Conservation (phyloP, 768 basidiomycete species). For the Mycena galopus region DNA sequence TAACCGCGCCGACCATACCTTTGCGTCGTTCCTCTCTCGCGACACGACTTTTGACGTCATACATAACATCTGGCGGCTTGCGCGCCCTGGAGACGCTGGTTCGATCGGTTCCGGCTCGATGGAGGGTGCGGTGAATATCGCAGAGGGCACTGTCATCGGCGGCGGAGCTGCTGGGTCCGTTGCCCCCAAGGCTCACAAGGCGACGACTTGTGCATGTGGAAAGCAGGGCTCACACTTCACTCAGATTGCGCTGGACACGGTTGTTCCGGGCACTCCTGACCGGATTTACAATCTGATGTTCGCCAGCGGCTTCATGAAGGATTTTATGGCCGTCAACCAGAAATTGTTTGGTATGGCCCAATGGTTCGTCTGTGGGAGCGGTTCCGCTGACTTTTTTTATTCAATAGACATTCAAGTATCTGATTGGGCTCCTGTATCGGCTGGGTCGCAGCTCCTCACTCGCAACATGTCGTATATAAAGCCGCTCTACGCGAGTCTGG, state of each 20-base stretch:
- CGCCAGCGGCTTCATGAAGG: conserved; percentile 94
- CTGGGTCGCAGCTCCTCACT: conserved; percentile 76
- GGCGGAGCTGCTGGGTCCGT: conserved; percentile 13
- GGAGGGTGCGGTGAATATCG: conserved; percentile 41
- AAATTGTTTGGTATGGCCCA: conserved; percentile 81
- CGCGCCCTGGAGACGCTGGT: conserved; percentile 74
- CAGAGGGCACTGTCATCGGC: conserved; percentile 38
- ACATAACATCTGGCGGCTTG: conserved; percentile 94
- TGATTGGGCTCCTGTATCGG: conserved; percentile 85
- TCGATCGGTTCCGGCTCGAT: conserved; percentile 54
- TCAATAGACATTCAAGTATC: conserved; percentile 90
- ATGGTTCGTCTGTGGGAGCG: not conserved
- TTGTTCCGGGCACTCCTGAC: conserved; percentile 92
- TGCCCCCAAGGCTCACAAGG: conserved; percentile 55
- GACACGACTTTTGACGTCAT: conserved; percentile 98
- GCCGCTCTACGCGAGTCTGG: conserved; percentile 87
- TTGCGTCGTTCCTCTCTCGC: conserved; percentile 95
- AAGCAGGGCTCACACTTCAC: conserved; percentile 75
- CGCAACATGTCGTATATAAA: conserved; percentile 98
- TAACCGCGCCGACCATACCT: conserved; percentile 86
- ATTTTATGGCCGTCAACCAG: conserved; percentile 92
- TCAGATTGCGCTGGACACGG: conserved; percentile 81
- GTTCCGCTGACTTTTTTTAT: not conserved
- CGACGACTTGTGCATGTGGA: conserved; percentile 82
- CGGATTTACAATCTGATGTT: conserved; percentile 97